These are phyloP conservation scores for Dactylonectria macrodidyma DNA, from an alignment of 2,329 filamentous ascomycete genomes.

Conservation along the genomic window DNA sequence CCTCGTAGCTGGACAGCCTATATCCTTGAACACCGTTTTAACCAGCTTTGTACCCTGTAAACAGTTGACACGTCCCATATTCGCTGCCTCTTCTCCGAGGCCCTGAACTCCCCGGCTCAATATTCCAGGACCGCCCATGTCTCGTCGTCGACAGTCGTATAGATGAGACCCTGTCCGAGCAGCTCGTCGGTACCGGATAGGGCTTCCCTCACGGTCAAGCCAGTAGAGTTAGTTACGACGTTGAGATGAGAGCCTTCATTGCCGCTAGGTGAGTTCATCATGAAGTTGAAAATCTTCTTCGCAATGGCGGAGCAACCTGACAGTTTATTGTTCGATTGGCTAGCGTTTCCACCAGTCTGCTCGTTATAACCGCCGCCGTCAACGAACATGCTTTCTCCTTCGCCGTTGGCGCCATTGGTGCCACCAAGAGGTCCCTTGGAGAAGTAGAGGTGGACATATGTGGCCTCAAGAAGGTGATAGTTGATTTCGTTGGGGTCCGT, in stretches of 20 bases:
- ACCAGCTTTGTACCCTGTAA: conserved; percentile 36
- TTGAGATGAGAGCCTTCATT: conserved; percentile 90
- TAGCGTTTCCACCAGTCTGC: conserved; percentile 54
- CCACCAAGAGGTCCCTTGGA: conserved; percentile 75
- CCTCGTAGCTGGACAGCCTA: conserved; percentile 42
- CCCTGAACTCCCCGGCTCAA: conserved; percentile 48
- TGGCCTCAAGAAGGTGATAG: conserved; percentile 92
- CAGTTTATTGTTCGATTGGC: conserved; percentile 57
- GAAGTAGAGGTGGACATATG: conserved; percentile 88
- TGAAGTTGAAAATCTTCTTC: conserved; percentile 78
- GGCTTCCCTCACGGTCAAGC: conserved; percentile 79
- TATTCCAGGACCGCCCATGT: conserved; percentile 90
- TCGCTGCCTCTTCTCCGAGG: background rate
- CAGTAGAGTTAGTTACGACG: conserved; percentile 77
- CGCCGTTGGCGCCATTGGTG: conserved; percentile 57
- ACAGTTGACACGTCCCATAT: conserved; percentile 11
- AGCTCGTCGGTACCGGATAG: conserved; percentile 87
- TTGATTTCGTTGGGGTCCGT: conserved; percentile 92
- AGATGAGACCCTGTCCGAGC: conserved; percentile 80
- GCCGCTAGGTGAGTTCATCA: conserved; percentile 77
- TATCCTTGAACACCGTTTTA: conserved; percentile 48
- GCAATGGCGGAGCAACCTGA: conserved; percentile 69
- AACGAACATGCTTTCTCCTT: conserved; percentile 70
- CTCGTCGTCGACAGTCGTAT: conserved; percentile 92
- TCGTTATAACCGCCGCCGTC: conserved; percentile 62